A percentile compares a stretch with the other conserved stretches of the same genome.
Evolutionary conservation across 2,329 filamentous ascomycete species (phyloP).

Genomic region (Orbilia javanica): DNA sequence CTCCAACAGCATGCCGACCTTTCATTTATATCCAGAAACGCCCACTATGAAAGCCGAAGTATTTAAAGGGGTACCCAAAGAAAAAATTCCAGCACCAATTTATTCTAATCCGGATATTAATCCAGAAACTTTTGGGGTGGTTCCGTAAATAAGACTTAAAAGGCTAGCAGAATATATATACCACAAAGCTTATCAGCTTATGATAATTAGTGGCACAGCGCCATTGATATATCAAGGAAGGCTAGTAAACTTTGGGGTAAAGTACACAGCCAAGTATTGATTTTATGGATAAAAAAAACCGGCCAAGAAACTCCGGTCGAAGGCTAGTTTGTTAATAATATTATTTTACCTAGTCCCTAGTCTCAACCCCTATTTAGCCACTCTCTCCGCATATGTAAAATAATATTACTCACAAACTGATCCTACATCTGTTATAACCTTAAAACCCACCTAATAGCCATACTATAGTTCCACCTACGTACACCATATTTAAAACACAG

Average conservation of each 20-base stretch:
- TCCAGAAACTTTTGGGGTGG: neutral
- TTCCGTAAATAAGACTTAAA: constrained; percentile 11
- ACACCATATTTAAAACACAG: too few species aligned
- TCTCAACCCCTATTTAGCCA: too few species aligned
- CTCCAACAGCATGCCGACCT: neutral
- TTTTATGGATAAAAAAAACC: constrained; percentile 18
- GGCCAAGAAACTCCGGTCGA: too few species aligned
- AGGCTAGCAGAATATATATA: neutral
- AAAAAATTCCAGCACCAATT: neutral
- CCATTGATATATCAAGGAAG: neutral
- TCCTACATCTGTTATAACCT: too few species aligned
- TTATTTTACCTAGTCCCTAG: too few species aligned
- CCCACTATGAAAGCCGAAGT: neutral
- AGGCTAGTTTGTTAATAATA: too few species aligned
- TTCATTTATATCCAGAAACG: neutral
- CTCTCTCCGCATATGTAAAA: too few species aligned
- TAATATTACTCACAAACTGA: too few species aligned
- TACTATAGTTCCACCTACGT: too few species aligned
- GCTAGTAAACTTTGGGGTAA: neutral
- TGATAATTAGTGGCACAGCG: constrained; percentile 1
- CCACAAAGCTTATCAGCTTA: constrained; percentile 12
- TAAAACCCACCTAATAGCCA: too few species aligned
- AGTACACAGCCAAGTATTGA: constrained; percentile 29
- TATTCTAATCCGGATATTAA: neutral
- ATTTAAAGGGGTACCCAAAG: neutral